Evolutionary conservation across 176 grass and related monocot genomes (phyloP), one percentile per base, ranked within the genome.

Genomic region (Triticum turgidum): DNA sequence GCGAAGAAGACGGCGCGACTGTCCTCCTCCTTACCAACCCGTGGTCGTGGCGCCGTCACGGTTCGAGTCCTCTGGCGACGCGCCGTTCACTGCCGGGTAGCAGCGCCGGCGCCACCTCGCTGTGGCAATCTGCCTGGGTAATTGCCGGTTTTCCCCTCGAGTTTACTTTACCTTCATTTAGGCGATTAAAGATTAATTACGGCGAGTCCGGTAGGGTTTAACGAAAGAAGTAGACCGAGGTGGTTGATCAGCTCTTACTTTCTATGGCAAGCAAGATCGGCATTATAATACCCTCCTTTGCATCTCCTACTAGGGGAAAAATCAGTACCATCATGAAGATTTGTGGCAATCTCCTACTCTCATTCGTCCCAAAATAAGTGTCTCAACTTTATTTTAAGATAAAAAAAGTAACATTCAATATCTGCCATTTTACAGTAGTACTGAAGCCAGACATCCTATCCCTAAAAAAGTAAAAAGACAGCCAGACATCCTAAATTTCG

Each of bases 1-100:
- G 11, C 34, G 68, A 61, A 39, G 68, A 73, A 59, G 51, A 42
- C 81, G 34, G 72, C 72, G 29, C 74, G 44, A 74, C 82, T 59
- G 18, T 58, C 18, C 49, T 73, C 70, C 39, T 42, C 7, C 25
- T 74, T 9, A 18, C 78, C 27, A 82, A 54, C 64, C 21, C 44
- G 35, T 52, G 22, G 72, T 75, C 42, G 25, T 25, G 25, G 17
- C 25, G 73, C 30, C 45, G 49, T 32, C 49, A 25, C 73, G n/a
- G 70, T n/a, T 47, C 12, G 21, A 14, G 24, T 49, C 22, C 58
- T 41, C 21, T 13, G 69, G 38, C 25, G 7, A 14, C 11, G 18
- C 63, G 44, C 29, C 42, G 41, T 37, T 37, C 83, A 25, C 27
- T 22, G 13, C n/a, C 20, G 12, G 7, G 5, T n/a, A n/a, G 62